Evolutionary conservation across 352 stramenopile species (phyloP).

Genomic region (Globisporangium rhizosaccharum): DNA sequence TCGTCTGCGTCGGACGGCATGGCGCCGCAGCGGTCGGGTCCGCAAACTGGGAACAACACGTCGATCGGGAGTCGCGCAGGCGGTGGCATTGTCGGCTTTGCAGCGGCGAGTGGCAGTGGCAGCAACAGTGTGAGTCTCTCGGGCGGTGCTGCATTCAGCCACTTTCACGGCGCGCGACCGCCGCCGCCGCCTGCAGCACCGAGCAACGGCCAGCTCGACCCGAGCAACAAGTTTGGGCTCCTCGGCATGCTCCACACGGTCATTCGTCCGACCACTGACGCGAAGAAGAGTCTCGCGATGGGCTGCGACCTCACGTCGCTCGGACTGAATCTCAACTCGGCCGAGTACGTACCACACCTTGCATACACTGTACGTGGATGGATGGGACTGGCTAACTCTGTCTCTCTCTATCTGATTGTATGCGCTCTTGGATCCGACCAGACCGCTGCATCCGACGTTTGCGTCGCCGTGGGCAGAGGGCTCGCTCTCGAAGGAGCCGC

Average conservation of each 20-base stretch:
- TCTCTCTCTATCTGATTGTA: conserved; percentile 2
- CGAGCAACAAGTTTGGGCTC: conserved; percentile 73
- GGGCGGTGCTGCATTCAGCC: conserved; percentile 51
- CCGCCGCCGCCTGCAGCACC: conserved; percentile 10
- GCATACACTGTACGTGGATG: background rate
- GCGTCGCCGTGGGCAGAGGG: conserved; percentile 74
- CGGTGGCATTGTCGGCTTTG: conserved; percentile 2
- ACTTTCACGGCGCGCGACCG: conserved; percentile 30
- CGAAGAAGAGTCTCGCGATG: conserved; percentile 74
- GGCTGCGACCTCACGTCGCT: conserved; percentile 78
- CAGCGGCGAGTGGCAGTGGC: background rate
- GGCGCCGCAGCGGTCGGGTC: conserved; percentile 36
- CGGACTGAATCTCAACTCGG: conserved; percentile 79
- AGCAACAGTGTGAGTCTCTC: conserved; percentile 37
- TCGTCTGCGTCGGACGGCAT: conserved; percentile 60
- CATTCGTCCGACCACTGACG: conserved; percentile 58
- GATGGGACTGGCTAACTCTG: conserved; percentile 1
- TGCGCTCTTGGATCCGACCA: conserved; percentile 11
- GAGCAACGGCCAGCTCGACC: conserved; percentile 47
- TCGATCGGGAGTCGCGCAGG: conserved; percentile 50
- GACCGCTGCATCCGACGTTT: conserved; percentile 76
- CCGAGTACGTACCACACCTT: conserved; percentile 44
- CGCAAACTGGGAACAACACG: conserved; percentile 37
- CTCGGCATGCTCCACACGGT: conserved; percentile 79
- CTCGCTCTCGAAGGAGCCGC: conserved; percentile 72